Evolutionary conservation across 2,329 filamentous ascomycete genomes (phyloP).

Genomic region (Calycina herbarum): DNA sequence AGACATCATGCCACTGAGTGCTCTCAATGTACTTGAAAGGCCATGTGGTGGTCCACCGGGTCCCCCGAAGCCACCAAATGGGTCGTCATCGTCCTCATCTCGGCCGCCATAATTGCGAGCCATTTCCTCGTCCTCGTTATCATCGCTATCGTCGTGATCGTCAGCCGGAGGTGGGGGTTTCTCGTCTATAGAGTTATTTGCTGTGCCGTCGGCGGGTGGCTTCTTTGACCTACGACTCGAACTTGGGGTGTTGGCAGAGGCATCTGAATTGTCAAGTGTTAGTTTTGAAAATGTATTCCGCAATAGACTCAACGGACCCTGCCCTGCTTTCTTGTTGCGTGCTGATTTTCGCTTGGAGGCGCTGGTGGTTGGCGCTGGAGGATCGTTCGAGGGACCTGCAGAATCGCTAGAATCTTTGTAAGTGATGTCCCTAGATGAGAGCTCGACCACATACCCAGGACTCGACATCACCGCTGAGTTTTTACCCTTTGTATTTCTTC

Average conservation of each 20-base stretch:
- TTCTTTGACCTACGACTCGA: constrained; percentile 49
- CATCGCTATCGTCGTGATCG: constrained; percentile 49
- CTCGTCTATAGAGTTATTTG: constrained; percentile 43
- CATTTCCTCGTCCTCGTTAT: constrained; percentile 64
- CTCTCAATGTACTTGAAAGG: constrained; percentile 78
- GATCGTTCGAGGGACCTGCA: constrained; percentile 61
- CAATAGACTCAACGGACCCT: constrained; percentile 43
- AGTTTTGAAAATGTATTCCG: constrained; percentile 14
- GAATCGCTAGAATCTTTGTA: constrained; percentile 52
- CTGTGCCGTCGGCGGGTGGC: constrained; percentile 68
- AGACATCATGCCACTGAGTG: constrained; percentile 88
- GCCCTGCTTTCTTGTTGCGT: constrained; percentile 65
- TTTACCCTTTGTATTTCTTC: constrained; percentile 57
- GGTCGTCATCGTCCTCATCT: constrained; percentile 59
- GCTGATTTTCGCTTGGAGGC: constrained; percentile 72
- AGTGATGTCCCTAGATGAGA: not conserved
- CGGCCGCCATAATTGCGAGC: constrained; percentile 50
- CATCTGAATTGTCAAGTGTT: constrained; percentile 38
- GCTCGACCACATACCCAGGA: constrained; percentile 58
- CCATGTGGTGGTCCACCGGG: constrained; percentile 61
- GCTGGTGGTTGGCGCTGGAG: constrained; percentile 54
- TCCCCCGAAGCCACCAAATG: constrained; percentile 67
- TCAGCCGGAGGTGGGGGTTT: constrained; percentile 26
- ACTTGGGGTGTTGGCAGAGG: constrained; percentile 30
- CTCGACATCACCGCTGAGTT: constrained; percentile 68